Base-by-base conservation (phyloP, 208 protist species). In the Crithidia bombi region DNA sequence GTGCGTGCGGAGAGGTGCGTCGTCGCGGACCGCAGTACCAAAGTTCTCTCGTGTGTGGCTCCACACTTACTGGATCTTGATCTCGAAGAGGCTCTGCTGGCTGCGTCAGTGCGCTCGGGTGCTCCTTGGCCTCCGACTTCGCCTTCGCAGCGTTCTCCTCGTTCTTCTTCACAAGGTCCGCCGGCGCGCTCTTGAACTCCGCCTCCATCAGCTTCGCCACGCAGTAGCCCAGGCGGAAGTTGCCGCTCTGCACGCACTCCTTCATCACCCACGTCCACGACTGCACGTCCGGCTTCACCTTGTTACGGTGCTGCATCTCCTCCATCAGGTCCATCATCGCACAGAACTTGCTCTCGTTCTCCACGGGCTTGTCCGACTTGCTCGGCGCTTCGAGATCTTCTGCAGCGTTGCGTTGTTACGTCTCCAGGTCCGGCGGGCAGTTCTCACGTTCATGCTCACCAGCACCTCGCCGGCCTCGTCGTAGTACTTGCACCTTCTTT, bases 391-490 rank as follows among this genome's bases (percentile, higher is more conserved):
- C 84, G 72, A 79, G 70, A 95, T 95, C 59, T 74, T 72, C 76
- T 92, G 86, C 75, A 95, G 82, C 44, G 86, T 82, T 51, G 87
- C 90, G 59, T 93, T 95, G 84, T n/a, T 95, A 95, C 55, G 90
- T 91, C 65, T 84, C 84, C 66, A 95, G 78, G 72, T 95, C 90
- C 25, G 90, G 90, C 21, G 90, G 90, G 86, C 87, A 93, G 86
- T 95, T 95, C 78, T 88, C 70, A 92, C 83, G 73, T 95, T 95
- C 90, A 95, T 95, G 78, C 75, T 83, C 70, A 95, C 90, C 25
- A 95, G 78, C 61, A 94, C 80, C 79, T 95, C 90, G 59, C 90
- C 90, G 58, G 90, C 90, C 59, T 96, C 87, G 74, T 96, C 87
- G 79, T 93, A 96, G 75, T 86, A 90, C 73, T 87, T 82, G 74